These are phyloP conservation scores for Omphalotus guepiniiformis DNA, from an alignment of 768 basidiomycete genomes.

Conservation along the genomic window DNA sequence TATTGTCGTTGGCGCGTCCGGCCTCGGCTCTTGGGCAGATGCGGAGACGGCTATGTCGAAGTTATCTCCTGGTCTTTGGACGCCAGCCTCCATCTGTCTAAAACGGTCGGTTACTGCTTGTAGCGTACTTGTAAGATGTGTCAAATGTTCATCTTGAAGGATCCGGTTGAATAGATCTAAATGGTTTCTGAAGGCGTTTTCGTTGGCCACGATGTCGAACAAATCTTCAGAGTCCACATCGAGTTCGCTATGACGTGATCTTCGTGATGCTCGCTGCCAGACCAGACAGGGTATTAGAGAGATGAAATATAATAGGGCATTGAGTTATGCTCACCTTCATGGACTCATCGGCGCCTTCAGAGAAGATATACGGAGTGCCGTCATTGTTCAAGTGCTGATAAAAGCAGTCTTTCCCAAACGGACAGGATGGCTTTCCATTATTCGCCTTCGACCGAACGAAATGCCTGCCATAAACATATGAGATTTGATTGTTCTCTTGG, in stretches of 20 bases:
- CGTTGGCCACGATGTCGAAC: background rate
- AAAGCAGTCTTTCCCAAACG: constrained; percentile 79
- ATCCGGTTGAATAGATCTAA: background rate
- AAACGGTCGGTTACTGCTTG: no score
- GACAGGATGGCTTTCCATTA: constrained; percentile 53
- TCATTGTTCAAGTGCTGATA: constrained; percentile 69
- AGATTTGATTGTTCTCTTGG: background rate
- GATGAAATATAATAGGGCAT: background rate
- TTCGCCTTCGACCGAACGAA: constrained; percentile 49
- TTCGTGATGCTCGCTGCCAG: constrained; percentile 1
- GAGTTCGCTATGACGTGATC: background rate
- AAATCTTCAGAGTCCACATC: constrained; percentile 1
- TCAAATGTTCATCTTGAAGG: background rate
- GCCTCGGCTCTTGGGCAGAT: no score
- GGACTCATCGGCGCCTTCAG: constrained; percentile 47
- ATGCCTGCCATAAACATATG: constrained; percentile 45
- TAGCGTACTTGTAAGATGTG: no score
- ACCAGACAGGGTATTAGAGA: background rate
- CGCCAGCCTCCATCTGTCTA: no score
- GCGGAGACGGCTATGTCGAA: no score
- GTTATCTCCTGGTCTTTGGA: no score
- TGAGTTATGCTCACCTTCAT: constrained; percentile 41
- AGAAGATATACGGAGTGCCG: constrained; percentile 56
- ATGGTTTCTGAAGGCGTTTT: constrained; percentile 1
- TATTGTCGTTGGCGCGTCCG: no score